A percentile compares a stretch with the other conserved stretches of the same genome.
These are phyloP conservation scores for Blastocystis sp. DNA, from an alignment of 352 stramenopile species.

Conservation along the genomic window DNA sequence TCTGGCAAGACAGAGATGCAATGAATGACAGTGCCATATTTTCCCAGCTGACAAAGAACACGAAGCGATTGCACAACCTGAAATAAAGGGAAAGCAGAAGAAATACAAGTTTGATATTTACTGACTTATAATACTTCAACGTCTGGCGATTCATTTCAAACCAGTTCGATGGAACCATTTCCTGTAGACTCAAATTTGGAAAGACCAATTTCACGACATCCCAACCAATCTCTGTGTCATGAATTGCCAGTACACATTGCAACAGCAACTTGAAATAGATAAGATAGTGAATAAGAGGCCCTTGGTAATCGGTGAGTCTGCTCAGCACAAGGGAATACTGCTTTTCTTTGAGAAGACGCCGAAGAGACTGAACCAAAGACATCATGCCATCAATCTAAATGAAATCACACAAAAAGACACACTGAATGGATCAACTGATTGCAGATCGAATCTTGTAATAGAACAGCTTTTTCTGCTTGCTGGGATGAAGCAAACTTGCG, in stretches of 20 bases:
- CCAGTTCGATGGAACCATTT: neutral
- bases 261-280: conserved; percentile 40
- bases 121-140: conserved; percentile 40
- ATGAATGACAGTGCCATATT: neutral
- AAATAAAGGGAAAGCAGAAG: neutral
- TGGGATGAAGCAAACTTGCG: neutral
- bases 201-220: conserved; percentile 8
- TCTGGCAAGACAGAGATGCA: neutral
- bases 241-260: neutral
- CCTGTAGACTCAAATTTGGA: neutral
- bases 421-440: neutral
- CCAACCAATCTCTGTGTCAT: neutral
- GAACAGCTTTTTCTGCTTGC: neutral
- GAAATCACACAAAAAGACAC: neutral
- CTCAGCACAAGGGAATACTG: neutral
- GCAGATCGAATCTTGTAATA: neutral
- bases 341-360: neutral
- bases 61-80: neutral
- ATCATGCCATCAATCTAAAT: neutral
- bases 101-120: neutral
- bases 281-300: neutral
- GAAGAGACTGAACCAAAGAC: neutral
- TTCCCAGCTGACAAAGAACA: neutral
- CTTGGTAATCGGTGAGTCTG: neutral
- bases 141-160: conserved; percentile 13